Evolutionary conservation across 768 basidiomycete species (phyloP).

Genomic region (Lactarius hatsudake): DNA sequence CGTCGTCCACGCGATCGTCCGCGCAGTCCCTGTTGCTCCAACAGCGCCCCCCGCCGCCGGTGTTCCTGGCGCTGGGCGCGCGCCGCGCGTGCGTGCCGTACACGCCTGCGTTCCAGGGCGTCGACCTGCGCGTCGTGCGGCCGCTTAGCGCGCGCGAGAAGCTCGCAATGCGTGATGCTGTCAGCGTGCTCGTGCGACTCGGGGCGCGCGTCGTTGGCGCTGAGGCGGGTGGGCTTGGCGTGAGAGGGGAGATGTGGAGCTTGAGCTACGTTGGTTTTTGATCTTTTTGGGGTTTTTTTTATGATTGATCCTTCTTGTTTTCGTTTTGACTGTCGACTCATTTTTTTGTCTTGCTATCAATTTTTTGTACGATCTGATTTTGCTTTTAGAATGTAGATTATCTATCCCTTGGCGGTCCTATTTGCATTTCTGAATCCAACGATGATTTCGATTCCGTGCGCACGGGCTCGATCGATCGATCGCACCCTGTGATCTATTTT

Average conservation of each 20-base stretch:
- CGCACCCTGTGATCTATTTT: too few species aligned
- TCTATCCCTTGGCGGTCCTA: background rate
- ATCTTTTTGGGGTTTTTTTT: background rate
- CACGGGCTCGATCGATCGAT: too few species aligned
- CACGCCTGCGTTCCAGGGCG: slow-evolving; percentile 27
- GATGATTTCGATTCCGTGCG: background rate
- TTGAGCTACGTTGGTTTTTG: slow-evolving; percentile 29
- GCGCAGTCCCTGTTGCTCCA: background rate
- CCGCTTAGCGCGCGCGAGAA: slow-evolving; percentile 27
- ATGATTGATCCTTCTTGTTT: background rate
- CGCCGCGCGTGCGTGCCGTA: slow-evolving; percentile 28
- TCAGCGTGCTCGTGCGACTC: slow-evolving; percentile 21
- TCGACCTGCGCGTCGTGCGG: slow-evolving; percentile 26
- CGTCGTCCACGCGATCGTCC: background rate
- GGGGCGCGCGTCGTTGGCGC: slow-evolving; percentile 21
- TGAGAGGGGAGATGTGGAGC: slow-evolving; percentile 28
- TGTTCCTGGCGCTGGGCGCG: slow-evolving; percentile 27
- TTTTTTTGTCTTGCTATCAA: background rate
- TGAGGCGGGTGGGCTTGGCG: slow-evolving; percentile 15
- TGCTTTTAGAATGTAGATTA: background rate
- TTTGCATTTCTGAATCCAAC: background rate
- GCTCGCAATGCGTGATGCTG: slow-evolving; percentile 26
- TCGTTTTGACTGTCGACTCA: background rate
- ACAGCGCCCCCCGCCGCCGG: slow-evolving; percentile 15
- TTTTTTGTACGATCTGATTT: background rate